phyloP scores from a whole-genome alignment of 345 rosid species.

The Hibiscus mutabilis region DNA sequence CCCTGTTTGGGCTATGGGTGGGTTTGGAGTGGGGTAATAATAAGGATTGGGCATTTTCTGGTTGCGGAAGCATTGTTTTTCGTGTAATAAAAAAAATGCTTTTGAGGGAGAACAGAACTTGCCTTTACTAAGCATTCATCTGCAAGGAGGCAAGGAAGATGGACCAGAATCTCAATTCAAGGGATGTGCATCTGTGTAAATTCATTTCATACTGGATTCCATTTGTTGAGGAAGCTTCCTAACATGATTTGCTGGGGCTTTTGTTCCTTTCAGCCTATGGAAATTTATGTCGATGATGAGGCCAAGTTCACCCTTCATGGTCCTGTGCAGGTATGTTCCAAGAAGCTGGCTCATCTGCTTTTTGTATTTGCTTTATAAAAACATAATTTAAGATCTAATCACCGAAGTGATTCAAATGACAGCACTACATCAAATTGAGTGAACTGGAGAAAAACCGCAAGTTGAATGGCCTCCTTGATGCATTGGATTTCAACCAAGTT shows the following conservation, averaged over 20 bases:
- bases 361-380: neutral
- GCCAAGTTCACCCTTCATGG: slow-evolving; percentile 99
- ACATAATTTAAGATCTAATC: too few relatives aligned
- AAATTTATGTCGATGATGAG: slow-evolving; percentile 98
- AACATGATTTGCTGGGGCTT: slow-evolving; percentile 66
- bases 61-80: neutral
- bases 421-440: slow-evolving; percentile 97
- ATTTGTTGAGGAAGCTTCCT: slow-evolving; percentile 54
- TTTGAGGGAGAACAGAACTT: slow-evolving; percentile 24
- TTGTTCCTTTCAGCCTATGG: slow-evolving; percentile 98
- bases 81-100: slow-evolving; percentile 10
- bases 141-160: slow-evolving; percentile 36
- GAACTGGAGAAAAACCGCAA: slow-evolving; percentile 97
- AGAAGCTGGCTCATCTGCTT: neutral
- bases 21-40: neutral
- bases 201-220: slow-evolving; percentile 61
- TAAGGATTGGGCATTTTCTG: slow-evolving; percentile 8
- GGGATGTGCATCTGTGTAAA: slow-evolving; percentile 47
- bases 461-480: slow-evolving; percentile 94
- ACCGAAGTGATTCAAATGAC: slow-evolving; percentile 11
- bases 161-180: slow-evolving; percentile 40
- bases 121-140: slow-evolving; percentile 24
- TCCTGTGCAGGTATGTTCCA: slow-evolving; percentile 89
- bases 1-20: neutral
- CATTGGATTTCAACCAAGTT: slow-evolving; percentile 96